Evolutionary conservation across 768 basidiomycete genomes (phyloP), one percentile per base, ranked within the genome.

Genomic region (Cyathus striatus): DNA sequence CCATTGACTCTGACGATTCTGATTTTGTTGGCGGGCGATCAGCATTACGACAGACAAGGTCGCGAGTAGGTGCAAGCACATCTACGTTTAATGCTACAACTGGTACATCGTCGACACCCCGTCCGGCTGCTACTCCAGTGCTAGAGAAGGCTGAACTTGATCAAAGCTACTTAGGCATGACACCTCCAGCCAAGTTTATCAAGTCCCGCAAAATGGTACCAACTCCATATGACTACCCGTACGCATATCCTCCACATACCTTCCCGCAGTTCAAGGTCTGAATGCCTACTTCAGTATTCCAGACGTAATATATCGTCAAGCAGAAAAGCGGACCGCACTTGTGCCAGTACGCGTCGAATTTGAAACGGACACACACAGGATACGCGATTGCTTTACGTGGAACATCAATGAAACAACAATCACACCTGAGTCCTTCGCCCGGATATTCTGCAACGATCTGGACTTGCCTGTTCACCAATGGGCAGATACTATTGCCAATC

Each of bases 311-410:
- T 77, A 84, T 39, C 58, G 59, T 14, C 80, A 88, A 53, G 86
- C 89, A 2, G 57, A 69, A 40, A 66, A 62, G 44, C 61, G 64
- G 33, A 57, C 70, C 1, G 61, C 72, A 0, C 79, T 95, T 24
- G 81, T 98, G 10, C 96, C 96, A 3, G 90, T 99, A 45, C 89
- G 90, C 36, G 88, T 99, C 41, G 94, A 98, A 53, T 82, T 99
- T 54, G 94, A 97, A 58, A 91, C 87, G 9, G 90, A 91, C 9
- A 86, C 86, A 0, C 89, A 90, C 56, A 74, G 94, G 54, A 80
- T 99, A 59, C 84, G 94, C 32, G 96, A 99, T 57, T 86, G 86
- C 55, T 98, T 99, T 61, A 78, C 90, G 9, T 99, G 96, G 96
- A 96, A 98, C 55, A 63, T 93, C 36, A 81, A 90, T 58, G 95